Evolutionary conservation across 83 land plant species (phyloP).

Genomic region (Diphasiastrum complanatum): DNA sequence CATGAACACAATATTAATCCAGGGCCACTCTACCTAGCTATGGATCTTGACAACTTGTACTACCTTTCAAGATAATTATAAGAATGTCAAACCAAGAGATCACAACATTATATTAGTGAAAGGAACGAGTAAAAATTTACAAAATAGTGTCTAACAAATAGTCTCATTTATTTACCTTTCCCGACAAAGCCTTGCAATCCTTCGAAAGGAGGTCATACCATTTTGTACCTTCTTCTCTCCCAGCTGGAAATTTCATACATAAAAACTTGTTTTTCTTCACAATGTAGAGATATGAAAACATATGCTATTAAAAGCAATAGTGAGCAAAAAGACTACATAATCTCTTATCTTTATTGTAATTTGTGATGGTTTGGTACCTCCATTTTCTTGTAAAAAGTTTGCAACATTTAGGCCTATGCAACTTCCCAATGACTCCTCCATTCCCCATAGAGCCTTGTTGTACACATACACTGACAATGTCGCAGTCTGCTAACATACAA

Average conservation of each 20-base stretch:
- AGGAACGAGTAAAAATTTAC: background rate
- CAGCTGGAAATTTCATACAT: too few species aligned
- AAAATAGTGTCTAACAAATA: constrained; percentile 1
- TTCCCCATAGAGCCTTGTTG: constrained; percentile 34
- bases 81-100: too few species aligned
- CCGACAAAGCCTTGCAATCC: constrained; percentile 30
- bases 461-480: constrained; percentile 31
- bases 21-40: background rate
- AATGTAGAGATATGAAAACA: background rate
- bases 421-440: constrained; percentile 32
- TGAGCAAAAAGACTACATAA: background rate
- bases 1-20: constrained; percentile 2
- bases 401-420: constrained; percentile 12
- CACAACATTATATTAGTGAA: too few species aligned
- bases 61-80: too few species aligned
- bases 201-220: constrained; percentile 45
- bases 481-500: constrained; percentile 28
- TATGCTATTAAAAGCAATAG: background rate
- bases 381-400: constrained; percentile 5
- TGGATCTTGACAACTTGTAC: background rate
- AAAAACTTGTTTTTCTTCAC: too few species aligned
- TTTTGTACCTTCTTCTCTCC: constrained; percentile 24
- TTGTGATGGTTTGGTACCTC: constrained; percentile 8
- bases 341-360: background rate
- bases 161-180: constrained; percentile 24